Percentiles rank a stretch among this genome's conserved stretches.
Evolutionary conservation across 345 rosid genomes (phyloP).

Genomic region (Erysimum cheiranthoides): DNA sequence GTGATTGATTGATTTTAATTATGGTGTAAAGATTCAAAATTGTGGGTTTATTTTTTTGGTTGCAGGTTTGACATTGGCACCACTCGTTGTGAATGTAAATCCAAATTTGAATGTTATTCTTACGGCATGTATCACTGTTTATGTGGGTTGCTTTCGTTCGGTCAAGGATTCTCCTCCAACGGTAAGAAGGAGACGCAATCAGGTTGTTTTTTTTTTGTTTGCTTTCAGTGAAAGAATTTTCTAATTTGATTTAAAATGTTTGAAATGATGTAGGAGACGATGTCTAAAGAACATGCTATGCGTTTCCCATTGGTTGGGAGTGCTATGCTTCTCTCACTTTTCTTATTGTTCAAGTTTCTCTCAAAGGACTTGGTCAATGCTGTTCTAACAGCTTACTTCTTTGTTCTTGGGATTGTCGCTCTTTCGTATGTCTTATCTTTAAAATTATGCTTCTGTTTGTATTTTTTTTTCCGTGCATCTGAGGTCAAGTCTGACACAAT

Average conservation of each 20-base stretch:
- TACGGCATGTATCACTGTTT: slow-evolving; percentile 92
- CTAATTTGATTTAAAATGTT: slow-evolving; percentile 8
- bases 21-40: slow-evolving; percentile 6
- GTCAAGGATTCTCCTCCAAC: slow-evolving; percentile 95
- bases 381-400: slow-evolving; percentile 91
- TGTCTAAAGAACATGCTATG: slow-evolving; percentile 99
- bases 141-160: slow-evolving; percentile 96
- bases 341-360: slow-evolving; percentile 94
- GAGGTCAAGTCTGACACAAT: slow-evolving; percentile 17
- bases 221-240: not conserved
- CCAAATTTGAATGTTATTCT: slow-evolving; percentile 90
- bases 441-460: not conserved
- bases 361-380: slow-evolving; percentile 97
- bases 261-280: slow-evolving; percentile 74
- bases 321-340: slow-evolving; percentile 92
- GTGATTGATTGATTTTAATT: slow-evolving; percentile 7
- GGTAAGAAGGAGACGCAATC: slow-evolving; percentile 50
- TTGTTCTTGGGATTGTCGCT: slow-evolving; percentile 89
- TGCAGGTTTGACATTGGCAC: slow-evolving; percentile 92
- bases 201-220: slow-evolving; percentile 1
- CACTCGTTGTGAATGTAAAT: slow-evolving; percentile 84
- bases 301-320: slow-evolving; percentile 99
- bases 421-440: slow-evolving; percentile 75
- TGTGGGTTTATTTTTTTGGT: slow-evolving; percentile 25
- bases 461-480: not conserved